Base-by-base conservation (phyloP, 768 basidiomycete species). In the Rhizopogon roseolus region DNA sequence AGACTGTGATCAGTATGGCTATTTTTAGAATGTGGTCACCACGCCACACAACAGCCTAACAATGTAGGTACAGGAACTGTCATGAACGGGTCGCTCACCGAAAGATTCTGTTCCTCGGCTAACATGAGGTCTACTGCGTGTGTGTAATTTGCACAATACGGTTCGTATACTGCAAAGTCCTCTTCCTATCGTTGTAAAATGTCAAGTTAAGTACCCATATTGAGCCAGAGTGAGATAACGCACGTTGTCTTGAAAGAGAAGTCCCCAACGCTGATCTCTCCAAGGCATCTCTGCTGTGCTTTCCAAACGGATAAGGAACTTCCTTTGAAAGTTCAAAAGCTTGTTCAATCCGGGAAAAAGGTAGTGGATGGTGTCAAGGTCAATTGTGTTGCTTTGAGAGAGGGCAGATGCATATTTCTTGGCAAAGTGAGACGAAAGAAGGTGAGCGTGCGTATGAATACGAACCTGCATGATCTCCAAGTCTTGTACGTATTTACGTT, bases 401-500 rank as follows among this genome's bases (percentile, higher is more conserved):
- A 98, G 74, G 14, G 88, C 86, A 44, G 81, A 86, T 16, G 95
- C 83, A 65, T 98, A 98, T 82, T 90, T 88, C 94, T 97, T 41
- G 38, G 10, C 55, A 48, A 55, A 41, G 63, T 59, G 54, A 66
- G 59, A 22, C 7, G 55, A 52, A 43, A 41, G 5, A 38, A 19
- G 46, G 52, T 53, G 19, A 42, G 56, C 14, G 49, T 56, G 27
- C 50, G 16, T 6, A 56, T 50, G 45, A 3, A 0, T 29, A 66
- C 85, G 64, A 60, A 93, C 94, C 82, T 96, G 94, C 80, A 98
- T 90, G 64, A 93, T 85, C 69, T 97, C 94, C 58, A 99, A 76
- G 72, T 98, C 97, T 70, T 92, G 88, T 5, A 98, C 96, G 68
- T 93, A 98, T 73, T 93, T 93, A 61, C 92, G 85, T 70, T 99